phyloP scores from a whole-genome alignment of 345 rosid species.

The Ceriops decandra region DNA sequence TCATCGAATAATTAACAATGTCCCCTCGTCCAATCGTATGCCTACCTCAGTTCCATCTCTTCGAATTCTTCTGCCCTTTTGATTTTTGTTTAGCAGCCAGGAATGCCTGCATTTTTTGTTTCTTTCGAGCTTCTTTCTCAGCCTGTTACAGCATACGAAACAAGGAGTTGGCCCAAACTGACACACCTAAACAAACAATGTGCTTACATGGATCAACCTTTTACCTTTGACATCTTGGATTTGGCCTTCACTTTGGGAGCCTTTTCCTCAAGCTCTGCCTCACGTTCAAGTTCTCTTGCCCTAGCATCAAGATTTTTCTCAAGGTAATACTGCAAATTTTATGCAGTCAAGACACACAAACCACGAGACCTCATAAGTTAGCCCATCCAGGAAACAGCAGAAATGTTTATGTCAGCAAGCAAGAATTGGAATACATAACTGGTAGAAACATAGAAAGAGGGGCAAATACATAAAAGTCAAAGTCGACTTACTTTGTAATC shows the following conservation, averaged over 20 bases:
- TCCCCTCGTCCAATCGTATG: not conserved
- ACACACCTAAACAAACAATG: not conserved
- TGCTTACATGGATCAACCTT: not conserved
- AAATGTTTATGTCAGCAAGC: too few species aligned
- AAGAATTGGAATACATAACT: too few species aligned
- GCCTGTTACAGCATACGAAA: constrained; percentile 39
- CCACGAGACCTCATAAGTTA: too few species aligned
- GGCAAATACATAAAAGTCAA: not conserved
- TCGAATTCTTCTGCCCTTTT: constrained; percentile 71
- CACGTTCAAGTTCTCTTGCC: constrained; percentile 69
- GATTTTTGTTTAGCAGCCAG: constrained; percentile 89
- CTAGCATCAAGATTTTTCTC: constrained; percentile 95
- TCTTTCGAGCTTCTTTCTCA: constrained; percentile 93
- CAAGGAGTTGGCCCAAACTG: not conserved
- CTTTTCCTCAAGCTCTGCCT: constrained; percentile 76
- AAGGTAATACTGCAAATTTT: constrained; percentile 64
- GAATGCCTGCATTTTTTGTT: constrained; percentile 81
- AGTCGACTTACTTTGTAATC: constrained; percentile 63
- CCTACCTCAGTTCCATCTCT: constrained; percentile 82
- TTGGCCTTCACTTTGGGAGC: constrained; percentile 92
- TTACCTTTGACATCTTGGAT: constrained; percentile 93
- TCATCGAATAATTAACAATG: constrained; percentile 1
- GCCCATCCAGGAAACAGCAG: too few species aligned
- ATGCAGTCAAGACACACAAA: not conserved
- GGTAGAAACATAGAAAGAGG: not conserved